phyloP scores from a whole-genome alignment of 2,329 filamentous ascomycete genomes.

The Plenodomus lindquistii region DNA sequence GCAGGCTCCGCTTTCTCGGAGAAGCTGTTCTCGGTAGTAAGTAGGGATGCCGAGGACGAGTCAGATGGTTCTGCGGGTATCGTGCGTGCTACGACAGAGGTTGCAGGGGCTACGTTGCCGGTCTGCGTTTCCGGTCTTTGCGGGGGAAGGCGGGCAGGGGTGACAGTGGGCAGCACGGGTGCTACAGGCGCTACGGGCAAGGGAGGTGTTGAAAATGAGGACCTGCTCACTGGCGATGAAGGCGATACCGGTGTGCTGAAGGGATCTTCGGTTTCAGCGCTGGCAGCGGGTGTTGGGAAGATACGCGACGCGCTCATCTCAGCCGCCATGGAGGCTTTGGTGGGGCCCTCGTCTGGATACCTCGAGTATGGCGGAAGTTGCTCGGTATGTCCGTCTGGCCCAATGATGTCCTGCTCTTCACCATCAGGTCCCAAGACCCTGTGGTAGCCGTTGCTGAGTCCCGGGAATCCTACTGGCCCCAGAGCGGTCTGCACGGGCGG shows the following conservation, averaged over 20 bases:
- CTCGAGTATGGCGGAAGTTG: constrained; percentile 89
- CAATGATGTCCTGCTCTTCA: constrained; percentile 86
- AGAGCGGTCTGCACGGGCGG: constrained; percentile 52
- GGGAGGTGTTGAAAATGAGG: constrained; percentile 22
- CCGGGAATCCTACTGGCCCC: constrained; percentile 72
- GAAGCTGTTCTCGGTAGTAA: constrained; percentile 25
- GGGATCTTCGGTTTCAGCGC: constrained; percentile 27
- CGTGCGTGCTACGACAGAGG: constrained; percentile 12
- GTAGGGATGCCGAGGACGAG: constrained; percentile 32
- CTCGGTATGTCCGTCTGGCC: constrained; percentile 85
- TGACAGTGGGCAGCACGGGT: constrained; percentile 27
- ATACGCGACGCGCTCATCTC: constrained; percentile 39
- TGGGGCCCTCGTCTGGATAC: constrained; percentile 76
- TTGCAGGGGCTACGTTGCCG: constrained; percentile 22
- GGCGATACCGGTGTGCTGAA: constrained; percentile 31
- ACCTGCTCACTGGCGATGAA: constrained; percentile 21
- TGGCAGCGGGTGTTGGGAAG: constrained; percentile 20
- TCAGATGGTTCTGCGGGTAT: constrained; percentile 32
- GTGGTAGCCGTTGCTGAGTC: constrained; percentile 68
- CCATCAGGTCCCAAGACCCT: constrained; percentile 76
- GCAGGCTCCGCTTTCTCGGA: constrained; percentile 36
- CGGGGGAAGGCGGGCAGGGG: constrained; percentile 34
- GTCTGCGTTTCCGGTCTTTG: constrained; percentile 40
- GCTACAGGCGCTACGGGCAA: constrained; percentile 24
- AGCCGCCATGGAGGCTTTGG: constrained; percentile 56